phyloP scores from a whole-genome alignment of 352 stramenopile species.

The Phytopythium montanum region DNA sequence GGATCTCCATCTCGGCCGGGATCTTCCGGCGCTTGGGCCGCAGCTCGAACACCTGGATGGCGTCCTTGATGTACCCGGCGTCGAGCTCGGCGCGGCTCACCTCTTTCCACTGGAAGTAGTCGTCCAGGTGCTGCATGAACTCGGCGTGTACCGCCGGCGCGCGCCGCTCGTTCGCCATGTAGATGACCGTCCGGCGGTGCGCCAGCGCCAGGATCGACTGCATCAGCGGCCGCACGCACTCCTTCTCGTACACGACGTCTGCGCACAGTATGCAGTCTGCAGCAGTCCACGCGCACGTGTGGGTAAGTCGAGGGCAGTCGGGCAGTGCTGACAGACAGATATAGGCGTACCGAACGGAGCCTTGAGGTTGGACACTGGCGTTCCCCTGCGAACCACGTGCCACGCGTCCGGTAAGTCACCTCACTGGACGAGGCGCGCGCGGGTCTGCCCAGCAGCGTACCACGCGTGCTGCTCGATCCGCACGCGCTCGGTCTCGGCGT shows the following conservation, averaged over 20 bases:
- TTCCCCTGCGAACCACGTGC: conserved; percentile 41
- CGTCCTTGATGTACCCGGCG: conserved; percentile 61
- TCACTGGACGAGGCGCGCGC: background rate
- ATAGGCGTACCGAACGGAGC: conserved; percentile 42
- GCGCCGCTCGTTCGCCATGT: conserved; percentile 71
- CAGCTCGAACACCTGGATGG: conserved; percentile 80
- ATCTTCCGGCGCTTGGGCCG: conserved; percentile 74
- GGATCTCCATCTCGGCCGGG: conserved; percentile 66
- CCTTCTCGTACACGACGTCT: conserved; percentile 81
- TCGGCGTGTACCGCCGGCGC: conserved; percentile 43
- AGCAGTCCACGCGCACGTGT: background rate
- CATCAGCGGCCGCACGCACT: conserved; percentile 66
- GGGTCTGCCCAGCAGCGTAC: conserved; percentile 11
- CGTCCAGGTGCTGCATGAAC: conserved; percentile 59
- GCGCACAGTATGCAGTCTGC: conserved; percentile 76
- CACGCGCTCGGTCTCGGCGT: conserved; percentile 50
- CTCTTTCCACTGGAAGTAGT: conserved; percentile 78
- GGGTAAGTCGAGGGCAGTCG: background rate
- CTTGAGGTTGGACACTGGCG: conserved; percentile 40
- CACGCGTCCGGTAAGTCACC: conserved; percentile 1
- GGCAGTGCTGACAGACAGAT: background rate
- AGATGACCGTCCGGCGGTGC: conserved; percentile 77
- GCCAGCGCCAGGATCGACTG: conserved; percentile 75
- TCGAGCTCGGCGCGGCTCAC: conserved; percentile 56
- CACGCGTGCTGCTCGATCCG: conserved; percentile 55